Evolutionary conservation across 163 green algal species (phyloP), one percentile per base, ranked within the genome.

Genomic region (Coccomyxa subellipsoidea): DNA sequence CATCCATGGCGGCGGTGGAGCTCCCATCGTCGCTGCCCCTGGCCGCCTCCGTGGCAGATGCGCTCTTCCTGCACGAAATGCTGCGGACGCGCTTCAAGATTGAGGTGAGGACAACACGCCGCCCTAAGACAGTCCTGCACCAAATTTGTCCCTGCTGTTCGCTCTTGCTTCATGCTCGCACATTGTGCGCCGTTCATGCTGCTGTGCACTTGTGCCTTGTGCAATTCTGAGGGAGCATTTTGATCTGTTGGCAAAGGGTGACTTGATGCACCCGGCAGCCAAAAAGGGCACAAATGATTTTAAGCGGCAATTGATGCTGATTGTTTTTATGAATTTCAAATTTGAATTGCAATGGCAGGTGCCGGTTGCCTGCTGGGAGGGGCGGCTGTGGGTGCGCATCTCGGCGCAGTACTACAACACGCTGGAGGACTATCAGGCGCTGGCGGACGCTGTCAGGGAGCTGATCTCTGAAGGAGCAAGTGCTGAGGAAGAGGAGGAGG

Each of bases 361-460:
- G 83, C 90, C 90, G 0, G 77, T 91, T 0, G 39, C 85, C 0
- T 77, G 21, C 29, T 84, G 83, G 31, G 54, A 54, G 7, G 90
- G 78, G 1, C 34, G 38, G 7, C 78, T 93, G 76, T 93, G 85
- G 82, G 87, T 88, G 77, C 85, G 90, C 21, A 85, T 93, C 21
- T 86, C 71, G 0, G 85, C 84, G 0, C 85, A 90, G 71, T 69
- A 90, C 7, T 93, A 92, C 88, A 93, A 92, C 75, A 81, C 38
- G 23, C 66, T 81, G 7, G 39, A 0, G 0, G 84, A 92, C 77
- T 93, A 91, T 31, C 76, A 87, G 21, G 31, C 40, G 7, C 82
- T 93, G 37, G 82, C 76, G n/a, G 82, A 77, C 25, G 87, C 84
- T 7, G 80, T 92, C 2, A 31, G 36, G 31, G 66, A 1, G 23